phyloP scores from a whole-genome alignment of 768 basidiomycete genomes.

The Termitomyces sp. region DNA sequence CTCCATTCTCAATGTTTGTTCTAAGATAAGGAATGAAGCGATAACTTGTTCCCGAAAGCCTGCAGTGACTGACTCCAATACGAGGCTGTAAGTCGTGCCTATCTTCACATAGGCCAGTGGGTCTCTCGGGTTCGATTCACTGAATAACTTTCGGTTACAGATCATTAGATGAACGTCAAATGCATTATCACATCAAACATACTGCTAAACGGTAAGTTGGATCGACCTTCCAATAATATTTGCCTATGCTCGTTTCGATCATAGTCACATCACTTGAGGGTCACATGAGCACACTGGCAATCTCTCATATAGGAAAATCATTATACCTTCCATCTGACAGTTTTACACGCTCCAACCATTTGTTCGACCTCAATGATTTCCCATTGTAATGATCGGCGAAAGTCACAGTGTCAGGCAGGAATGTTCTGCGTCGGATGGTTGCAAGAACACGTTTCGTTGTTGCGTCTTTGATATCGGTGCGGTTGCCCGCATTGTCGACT shows the following conservation, averaged over 20 bases:
- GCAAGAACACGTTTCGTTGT: slow-evolving; percentile 13
- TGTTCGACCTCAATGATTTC: slow-evolving; percentile 14
- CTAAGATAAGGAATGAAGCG: slow-evolving; percentile 4
- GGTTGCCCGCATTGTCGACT: slow-evolving; percentile 8
- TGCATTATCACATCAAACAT: background rate
- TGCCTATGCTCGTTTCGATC: background rate
- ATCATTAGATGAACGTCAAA: background rate
- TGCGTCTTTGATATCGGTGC: slow-evolving; percentile 16
- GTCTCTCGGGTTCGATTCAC: background rate
- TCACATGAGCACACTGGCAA: background rate
- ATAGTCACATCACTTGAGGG: background rate
- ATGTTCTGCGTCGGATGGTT: slow-evolving; percentile 11
- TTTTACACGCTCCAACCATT: slow-evolving; percentile 15
- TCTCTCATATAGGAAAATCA: background rate
- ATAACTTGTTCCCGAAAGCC: slow-evolving; percentile 2
- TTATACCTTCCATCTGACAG: slow-evolving; percentile 9
- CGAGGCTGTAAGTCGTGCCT: background rate
- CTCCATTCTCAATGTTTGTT: slow-evolving; percentile 4
- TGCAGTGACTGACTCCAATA: slow-evolving; percentile 3
- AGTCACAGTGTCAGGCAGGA: slow-evolving; percentile 18
- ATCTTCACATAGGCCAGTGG: background rate
- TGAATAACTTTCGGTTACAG: background rate
- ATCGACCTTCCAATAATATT: slow-evolving; percentile 1
- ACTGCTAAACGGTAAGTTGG: slow-evolving; percentile 1
- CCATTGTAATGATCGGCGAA: slow-evolving; percentile 15